Evolutionary conservation across 768 basidiomycete genomes (phyloP).

Genomic region (Hebeloma cylindrosporum): DNA sequence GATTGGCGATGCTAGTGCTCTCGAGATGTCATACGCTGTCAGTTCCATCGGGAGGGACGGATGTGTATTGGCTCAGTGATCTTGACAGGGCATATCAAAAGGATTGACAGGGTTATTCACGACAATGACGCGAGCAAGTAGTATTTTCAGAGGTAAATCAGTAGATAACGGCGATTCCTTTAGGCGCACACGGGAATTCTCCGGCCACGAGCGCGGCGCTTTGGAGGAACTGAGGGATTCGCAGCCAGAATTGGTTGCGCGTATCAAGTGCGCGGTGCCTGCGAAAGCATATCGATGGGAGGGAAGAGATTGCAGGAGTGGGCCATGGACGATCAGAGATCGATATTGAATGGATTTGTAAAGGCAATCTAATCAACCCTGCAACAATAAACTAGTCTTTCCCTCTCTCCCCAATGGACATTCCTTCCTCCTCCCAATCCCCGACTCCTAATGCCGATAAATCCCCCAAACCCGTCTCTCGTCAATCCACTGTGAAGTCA

Average conservation of each 20-base stretch:
- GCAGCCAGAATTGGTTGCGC: constrained; percentile 43
- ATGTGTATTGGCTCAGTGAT: constrained; percentile 7
- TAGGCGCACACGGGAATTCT: constrained; percentile 56
- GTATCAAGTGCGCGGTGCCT: constrained; percentile 39
- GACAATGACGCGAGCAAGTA: constrained; percentile 43
- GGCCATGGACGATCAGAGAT: constrained; percentile 46
- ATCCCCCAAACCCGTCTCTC: constrained; percentile 19
- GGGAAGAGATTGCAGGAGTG: constrained; percentile 60
- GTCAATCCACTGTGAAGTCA: constrained; percentile 27
- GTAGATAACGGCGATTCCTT: constrained; percentile 1
- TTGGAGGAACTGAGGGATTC: constrained; percentile 47
- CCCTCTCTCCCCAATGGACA: too few relatives aligned
- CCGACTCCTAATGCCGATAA: constrained; percentile 22
- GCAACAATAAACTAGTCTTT: too few relatives aligned
- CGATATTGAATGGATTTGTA: constrained; percentile 42
- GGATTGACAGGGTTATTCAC: constrained; percentile 51
- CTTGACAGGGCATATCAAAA: constrained; percentile 52
- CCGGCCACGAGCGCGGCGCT: constrained; percentile 62
- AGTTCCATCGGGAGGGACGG: constrained; percentile 18
- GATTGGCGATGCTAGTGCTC: constrained; percentile 57
- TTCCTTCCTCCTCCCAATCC: constrained; percentile 20
- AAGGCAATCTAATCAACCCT: constrained; percentile 24
- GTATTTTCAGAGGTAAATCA: not conserved
- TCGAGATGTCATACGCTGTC: constrained; percentile 67
- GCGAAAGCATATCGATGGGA: constrained; percentile 64